Evolutionary conservation across 441 rosid genomes (phyloP).

Genomic region (Arabidopsis hybrid): DNA sequence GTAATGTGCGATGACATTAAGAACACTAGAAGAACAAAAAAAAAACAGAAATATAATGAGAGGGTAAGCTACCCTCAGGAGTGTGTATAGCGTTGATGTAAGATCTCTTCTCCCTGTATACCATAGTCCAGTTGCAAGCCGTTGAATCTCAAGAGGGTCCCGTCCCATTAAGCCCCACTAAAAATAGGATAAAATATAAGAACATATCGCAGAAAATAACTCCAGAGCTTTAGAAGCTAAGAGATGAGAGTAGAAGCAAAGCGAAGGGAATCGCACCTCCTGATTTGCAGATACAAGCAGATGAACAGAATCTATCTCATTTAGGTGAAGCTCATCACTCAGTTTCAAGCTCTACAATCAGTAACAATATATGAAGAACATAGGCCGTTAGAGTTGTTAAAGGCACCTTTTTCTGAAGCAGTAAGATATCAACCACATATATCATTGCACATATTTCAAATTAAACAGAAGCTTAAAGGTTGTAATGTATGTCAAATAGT

Average conservation of each 20-base stretch:
- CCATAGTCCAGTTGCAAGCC: conserved; percentile 96
- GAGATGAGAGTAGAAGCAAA: conserved; percentile 37
- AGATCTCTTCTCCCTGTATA: conserved; percentile 91
- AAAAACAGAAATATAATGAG: conserved; percentile 15
- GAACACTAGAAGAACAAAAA: conserved; percentile 23
- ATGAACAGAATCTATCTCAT: conserved; percentile 85
- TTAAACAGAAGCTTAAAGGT: background rate
- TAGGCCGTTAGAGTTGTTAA: background rate
- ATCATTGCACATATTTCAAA: conserved; percentile 2
- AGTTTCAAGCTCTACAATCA: conserved; percentile 72
- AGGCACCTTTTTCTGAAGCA: background rate
- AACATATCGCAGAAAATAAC: conserved; percentile 9
- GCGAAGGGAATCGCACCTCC: conserved; percentile 60
- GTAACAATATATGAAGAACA: conserved; percentile 20
- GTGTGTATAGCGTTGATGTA: conserved; percentile 75
- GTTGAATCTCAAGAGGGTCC: conserved; percentile 76
- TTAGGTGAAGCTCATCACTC: conserved; percentile 93
- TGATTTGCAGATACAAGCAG: conserved; percentile 91
- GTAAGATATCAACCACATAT: conserved; percentile 7
- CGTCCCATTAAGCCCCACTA: conserved; percentile 95
- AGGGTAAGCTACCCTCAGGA: conserved; percentile 68
- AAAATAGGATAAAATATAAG: conserved; percentile 30
- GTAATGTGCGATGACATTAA: conserved; percentile 18
- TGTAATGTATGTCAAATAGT: background rate
- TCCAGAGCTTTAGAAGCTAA: conserved; percentile 27